These are phyloP conservation scores for Suillus tomentosus DNA, from an alignment of 768 basidiomycete genomes.

Conservation along the genomic window DNA sequence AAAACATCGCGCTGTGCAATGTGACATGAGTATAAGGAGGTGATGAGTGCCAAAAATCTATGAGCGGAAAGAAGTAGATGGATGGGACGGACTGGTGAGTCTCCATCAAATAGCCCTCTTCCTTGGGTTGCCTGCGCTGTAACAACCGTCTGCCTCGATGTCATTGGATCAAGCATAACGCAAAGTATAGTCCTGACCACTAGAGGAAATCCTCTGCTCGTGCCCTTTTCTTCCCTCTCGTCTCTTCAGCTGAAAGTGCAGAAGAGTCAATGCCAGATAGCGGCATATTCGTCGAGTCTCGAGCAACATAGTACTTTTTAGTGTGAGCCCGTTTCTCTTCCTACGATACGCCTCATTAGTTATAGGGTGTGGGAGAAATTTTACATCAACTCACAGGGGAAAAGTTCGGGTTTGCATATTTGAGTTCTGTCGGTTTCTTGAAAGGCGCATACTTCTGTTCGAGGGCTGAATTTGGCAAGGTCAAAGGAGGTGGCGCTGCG, in stretches of 20 bases:
- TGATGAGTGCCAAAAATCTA: constrained; percentile 30
- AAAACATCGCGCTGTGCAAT: constrained; percentile 11
- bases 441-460: constrained; percentile 71
- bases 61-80: constrained; percentile 29
- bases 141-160: constrained; percentile 11
- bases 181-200: constrained; percentile 20
- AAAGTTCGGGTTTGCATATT: constrained; percentile 78
- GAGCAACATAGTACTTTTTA: constrained; percentile 59
- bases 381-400: constrained; percentile 56
- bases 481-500: constrained; percentile 30
- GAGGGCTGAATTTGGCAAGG: constrained; percentile 57
- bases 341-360: constrained; percentile 38
- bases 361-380: constrained; percentile 1
- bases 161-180: constrained; percentile 23
- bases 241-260: constrained; percentile 48
- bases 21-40: constrained; percentile 18
- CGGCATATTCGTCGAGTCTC: constrained; percentile 36
- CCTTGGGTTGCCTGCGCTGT: not conserved
- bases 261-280: constrained; percentile 29
- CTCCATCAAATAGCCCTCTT: constrained; percentile 26
- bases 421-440: constrained; percentile 75
- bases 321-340: constrained; percentile 76
- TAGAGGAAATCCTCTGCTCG: constrained; percentile 86
- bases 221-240: constrained; percentile 81
- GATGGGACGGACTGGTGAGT: constrained; percentile 40